Evolutionary conservation across 768 basidiomycete species (phyloP).

Genomic region (Kwoniella shandongensis): DNA sequence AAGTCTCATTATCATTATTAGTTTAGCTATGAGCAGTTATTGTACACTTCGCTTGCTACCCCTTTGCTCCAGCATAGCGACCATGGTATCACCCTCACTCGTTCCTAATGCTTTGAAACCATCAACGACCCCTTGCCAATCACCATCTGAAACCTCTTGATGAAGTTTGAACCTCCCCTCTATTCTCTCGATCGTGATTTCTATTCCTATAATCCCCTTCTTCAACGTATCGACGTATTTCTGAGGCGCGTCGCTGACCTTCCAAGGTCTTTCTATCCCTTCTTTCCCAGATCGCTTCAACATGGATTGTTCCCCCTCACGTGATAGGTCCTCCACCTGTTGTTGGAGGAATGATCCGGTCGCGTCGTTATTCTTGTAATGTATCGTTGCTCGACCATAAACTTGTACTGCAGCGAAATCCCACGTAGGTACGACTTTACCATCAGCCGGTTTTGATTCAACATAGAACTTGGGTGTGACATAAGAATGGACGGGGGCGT

Average conservation of each 20-base stretch:
- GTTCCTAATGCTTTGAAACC: slow-evolving; percentile 42
- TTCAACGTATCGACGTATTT: slow-evolving; percentile 47
- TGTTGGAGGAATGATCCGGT: slow-evolving; percentile 34
- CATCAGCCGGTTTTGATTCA: slow-evolving; percentile 46
- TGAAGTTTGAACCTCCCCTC: slow-evolving; percentile 51
- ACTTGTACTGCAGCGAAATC: slow-evolving; percentile 52
- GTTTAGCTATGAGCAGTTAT: too few relatives aligned
- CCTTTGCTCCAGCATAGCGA: slow-evolving; percentile 19
- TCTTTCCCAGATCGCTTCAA: slow-evolving; percentile 1
- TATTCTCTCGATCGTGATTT: slow-evolving; percentile 45
- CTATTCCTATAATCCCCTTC: slow-evolving; percentile 50
- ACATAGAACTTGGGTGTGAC: slow-evolving; percentile 51
- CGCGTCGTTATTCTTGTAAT: slow-evolving; percentile 21
- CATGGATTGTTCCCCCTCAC: slow-evolving; percentile 16
- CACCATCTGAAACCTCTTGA: slow-evolving; percentile 44
- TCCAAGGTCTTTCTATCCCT: slow-evolving; percentile 29
- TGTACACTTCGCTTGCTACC: slow-evolving; percentile 2
- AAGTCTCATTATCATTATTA: too few relatives aligned
- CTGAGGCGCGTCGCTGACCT: slow-evolving; percentile 46
- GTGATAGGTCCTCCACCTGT: slow-evolving; percentile 45
- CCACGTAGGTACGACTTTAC: slow-evolving; percentile 54
- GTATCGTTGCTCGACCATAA: slow-evolving; percentile 44
- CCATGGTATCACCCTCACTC: slow-evolving; percentile 35
- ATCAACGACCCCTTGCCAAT: slow-evolving; percentile 49
- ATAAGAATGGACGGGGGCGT: slow-evolving; percentile 46